Evolutionary conservation across 441 rosid species (phyloP).

Genomic region (Biscutella laevigata): DNA sequence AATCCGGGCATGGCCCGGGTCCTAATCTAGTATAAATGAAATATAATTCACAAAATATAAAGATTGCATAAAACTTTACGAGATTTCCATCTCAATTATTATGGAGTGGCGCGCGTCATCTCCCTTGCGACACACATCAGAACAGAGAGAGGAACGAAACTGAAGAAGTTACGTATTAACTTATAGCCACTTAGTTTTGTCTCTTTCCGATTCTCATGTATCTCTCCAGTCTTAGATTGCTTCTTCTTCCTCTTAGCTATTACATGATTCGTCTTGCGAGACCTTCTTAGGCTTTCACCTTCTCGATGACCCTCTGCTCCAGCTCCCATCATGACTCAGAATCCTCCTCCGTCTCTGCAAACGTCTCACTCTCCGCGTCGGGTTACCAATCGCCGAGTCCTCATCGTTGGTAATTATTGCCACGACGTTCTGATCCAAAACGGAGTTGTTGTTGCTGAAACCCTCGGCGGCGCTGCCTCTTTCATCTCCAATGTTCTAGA

Average conservation of each 20-base stretch:
- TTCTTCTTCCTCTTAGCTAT: slow-evolving; percentile 6
- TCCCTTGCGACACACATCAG: slow-evolving; percentile 24
- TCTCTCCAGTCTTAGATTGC: neutral
- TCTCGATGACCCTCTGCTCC: slow-evolving; percentile 32
- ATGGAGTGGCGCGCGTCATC: slow-evolving; percentile 37
- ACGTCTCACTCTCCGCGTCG: slow-evolving; percentile 12
- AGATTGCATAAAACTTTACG: no score
- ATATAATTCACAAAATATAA: no score
- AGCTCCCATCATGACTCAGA: slow-evolving; percentile 16
- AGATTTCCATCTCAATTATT: no score
- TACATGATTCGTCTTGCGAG: neutral
- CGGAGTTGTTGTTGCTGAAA: slow-evolving; percentile 47
- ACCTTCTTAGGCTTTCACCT: neutral
- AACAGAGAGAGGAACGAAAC: slow-evolving; percentile 23
- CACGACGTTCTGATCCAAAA: slow-evolving; percentile 71
- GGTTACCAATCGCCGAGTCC: slow-evolving; percentile 31
- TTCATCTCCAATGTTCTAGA: slow-evolving; percentile 57
- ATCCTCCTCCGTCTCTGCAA: slow-evolving; percentile 20
- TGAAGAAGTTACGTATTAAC: slow-evolving; percentile 15
- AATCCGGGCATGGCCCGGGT: no score
- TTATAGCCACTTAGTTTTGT: slow-evolving; percentile 13
- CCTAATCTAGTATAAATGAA: no score
- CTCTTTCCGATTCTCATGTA: neutral
- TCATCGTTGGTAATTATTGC: slow-evolving; percentile 80
- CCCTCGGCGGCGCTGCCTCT: slow-evolving; percentile 94